Percentiles rank a stretch among this genome's conserved stretches.
Conservation (phyloP, 2,329 filamentous ascomycete species). For the Ophiostoma ips region DNA sequence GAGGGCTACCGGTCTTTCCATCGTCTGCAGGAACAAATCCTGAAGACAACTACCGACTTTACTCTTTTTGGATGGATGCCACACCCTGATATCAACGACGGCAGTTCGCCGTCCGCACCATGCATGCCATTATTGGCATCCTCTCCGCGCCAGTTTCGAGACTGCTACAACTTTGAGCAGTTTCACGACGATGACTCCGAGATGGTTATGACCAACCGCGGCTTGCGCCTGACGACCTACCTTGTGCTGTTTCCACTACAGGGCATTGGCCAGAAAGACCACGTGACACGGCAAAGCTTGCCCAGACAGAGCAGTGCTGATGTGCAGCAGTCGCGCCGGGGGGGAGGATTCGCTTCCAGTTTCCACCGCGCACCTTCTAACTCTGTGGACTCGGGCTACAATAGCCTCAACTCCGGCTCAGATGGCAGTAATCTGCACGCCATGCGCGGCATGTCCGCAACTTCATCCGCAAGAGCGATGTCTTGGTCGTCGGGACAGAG, state of each 20-base stretch:
- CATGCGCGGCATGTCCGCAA: no score
- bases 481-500: not conserved
- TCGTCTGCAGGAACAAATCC: conserved; percentile 12
- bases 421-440: no score
- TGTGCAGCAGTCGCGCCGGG: not conserved
- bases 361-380: no score
- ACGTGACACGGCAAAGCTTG: not conserved
- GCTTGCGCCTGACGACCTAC: conserved; percentile 9
- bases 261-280: not conserved
- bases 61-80: conserved; percentile 9
- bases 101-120: not conserved
- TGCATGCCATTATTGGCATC: conserved; percentile 7
- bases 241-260: conserved; percentile 8
- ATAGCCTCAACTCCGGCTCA: no score
- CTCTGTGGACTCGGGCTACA: no score
- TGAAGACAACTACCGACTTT: conserved; percentile 5
- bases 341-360: not conserved
- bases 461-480: not conserved
- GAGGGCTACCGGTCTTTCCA: conserved; percentile 13
- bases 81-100: not conserved
- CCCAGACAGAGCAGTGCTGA: not conserved
- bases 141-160: conserved; percentile 4
- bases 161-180: conserved; percentile 2
- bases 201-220: conserved; percentile 10
- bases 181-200: conserved; percentile 10